phyloP scores from a whole-genome alignment of 1,284 basidiomycete species.

The Ceratobasidium sp. region DNA sequence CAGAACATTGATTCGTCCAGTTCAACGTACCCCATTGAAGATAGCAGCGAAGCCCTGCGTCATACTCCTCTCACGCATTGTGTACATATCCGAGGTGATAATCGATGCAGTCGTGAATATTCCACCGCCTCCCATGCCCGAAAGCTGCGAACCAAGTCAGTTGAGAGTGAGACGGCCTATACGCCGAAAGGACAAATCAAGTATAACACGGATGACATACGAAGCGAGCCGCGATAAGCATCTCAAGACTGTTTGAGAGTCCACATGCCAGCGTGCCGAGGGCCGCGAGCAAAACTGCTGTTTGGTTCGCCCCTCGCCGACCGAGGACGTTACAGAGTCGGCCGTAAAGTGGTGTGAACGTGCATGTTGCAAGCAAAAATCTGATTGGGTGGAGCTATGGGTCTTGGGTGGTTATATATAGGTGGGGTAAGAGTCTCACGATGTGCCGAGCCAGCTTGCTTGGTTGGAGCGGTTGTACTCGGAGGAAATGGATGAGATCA shows the following conservation, averaged over 20 bases:
- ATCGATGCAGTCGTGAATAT: slow-evolving; percentile 79
- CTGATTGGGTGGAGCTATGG: slow-evolving; percentile 56
- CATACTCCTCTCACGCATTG: slow-evolving; percentile 76
- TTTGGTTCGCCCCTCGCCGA: slow-evolving; percentile 76
- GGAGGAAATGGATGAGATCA: slow-evolving; percentile 82
- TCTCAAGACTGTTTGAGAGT: slow-evolving; percentile 78
- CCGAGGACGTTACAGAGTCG: slow-evolving; percentile 84
- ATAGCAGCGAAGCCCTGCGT: slow-evolving; percentile 79
- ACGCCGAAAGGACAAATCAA: slow-evolving; percentile 17
- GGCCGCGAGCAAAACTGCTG: slow-evolving; percentile 76
- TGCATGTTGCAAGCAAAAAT: slow-evolving; percentile 82
- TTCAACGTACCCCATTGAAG: slow-evolving; percentile 73
- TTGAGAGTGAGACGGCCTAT: slow-evolving; percentile 43
- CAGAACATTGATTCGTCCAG: no score
- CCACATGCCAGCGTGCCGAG: slow-evolving; percentile 83
- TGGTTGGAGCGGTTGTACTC: slow-evolving; percentile 83
- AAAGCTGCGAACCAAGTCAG: slow-evolving; percentile 62
- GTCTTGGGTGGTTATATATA: slow-evolving; percentile 12
- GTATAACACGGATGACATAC: slow-evolving; percentile 60
- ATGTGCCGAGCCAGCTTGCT: slow-evolving; percentile 83
- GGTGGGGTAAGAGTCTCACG: slow-evolving; percentile 61
- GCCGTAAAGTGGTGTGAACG: slow-evolving; percentile 86
- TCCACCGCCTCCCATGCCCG: slow-evolving; percentile 85
- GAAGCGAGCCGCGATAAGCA: slow-evolving; percentile 81
- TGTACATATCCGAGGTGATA: slow-evolving; percentile 84